Conservation (phyloP, 371 early-diverging fungal genomes). For the Dichotomocladium elegans region DNA sequence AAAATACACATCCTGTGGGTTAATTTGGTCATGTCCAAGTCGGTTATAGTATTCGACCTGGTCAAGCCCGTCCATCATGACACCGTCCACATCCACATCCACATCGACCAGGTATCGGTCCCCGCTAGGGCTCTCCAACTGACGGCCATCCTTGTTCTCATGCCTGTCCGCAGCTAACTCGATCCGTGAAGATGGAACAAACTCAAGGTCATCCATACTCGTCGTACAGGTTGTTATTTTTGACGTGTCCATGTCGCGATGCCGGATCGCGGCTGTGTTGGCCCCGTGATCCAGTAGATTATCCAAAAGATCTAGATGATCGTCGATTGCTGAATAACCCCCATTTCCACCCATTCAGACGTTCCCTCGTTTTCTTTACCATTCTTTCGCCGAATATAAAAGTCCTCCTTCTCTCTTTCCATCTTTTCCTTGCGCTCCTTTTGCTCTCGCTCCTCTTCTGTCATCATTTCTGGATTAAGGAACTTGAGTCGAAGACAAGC, state of each 20-base stretch:
- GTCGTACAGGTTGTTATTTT: too few relatives aligned
- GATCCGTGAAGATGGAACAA: constrained; percentile 1
- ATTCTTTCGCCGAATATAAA: constrained; percentile 38
- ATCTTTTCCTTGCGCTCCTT: constrained; percentile 35
- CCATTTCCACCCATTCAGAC: not conserved
- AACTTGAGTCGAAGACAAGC: constrained; percentile 58
- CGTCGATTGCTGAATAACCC: too few relatives aligned
- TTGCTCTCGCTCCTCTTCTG: constrained; percentile 42
- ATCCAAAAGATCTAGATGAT: constrained; percentile 34
- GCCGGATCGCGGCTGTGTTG: too few relatives aligned
- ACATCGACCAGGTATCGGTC: constrained; percentile 45
- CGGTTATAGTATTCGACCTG: constrained; percentile 39
- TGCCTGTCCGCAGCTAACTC: not conserved
- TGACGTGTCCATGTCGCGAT: too few relatives aligned
- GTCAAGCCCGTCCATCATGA: constrained; percentile 49
- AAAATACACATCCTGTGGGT: constrained; percentile 14
- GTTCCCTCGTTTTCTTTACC: constrained; percentile 11
- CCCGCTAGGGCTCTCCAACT: constrained; percentile 6
- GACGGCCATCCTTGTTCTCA: constrained; percentile 4
- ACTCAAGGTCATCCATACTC: constrained; percentile 7
- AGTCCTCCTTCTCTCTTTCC: constrained; percentile 40
- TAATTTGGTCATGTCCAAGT: constrained; percentile 7
- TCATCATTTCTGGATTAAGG: constrained; percentile 47
- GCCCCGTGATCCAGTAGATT: constrained; percentile 34
- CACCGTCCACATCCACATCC: constrained; percentile 47